Evolutionary conservation across 768 basidiomycete genomes (phyloP), one percentile per base, ranked within the genome.

Genomic region (Lentinula sp.): DNA sequence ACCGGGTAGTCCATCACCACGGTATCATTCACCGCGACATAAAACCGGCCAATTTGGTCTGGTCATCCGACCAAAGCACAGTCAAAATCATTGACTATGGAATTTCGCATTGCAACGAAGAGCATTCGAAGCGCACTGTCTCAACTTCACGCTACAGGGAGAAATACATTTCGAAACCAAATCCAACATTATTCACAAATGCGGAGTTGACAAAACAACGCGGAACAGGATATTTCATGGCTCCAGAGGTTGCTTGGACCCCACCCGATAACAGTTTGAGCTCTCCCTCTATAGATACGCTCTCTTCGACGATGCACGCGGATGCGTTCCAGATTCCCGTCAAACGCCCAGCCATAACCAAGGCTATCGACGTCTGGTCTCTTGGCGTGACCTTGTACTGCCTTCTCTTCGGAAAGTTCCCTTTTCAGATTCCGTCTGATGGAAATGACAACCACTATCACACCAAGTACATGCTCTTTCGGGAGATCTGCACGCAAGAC

Each of bases 11-110:
- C 15, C 76, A 79, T 58, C 66, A 71, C 51, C 70, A 72, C 60
- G 76, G 76, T 63, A 93, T 95, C 71, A 88, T 91, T 57, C 93
- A 95, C 73, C 87, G 93, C 32, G 93, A 95, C 69, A 84, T 95
- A 68, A 95, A 95, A 71, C 93, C 93, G 8, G 88, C 91, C 74
- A 95, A 95, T 70, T 81, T 95, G 34, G 75, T 95, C 15, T 87
- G 94, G 66, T 39, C 57, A 6, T 65, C 63, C 48, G 70, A 77
- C 62, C 74, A 75, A 40, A 69, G 70, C 34, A 86, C 89, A 65
- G 81, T 95, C 65, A 95, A 95, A 76, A 91, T 96, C 52, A 93
- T 88, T 32, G 93, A 95, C 72, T 96, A 95, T 70, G 94, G 94
- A 9, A 73, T 78, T 46, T 62, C 69, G 9, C 59, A 54, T 10